Base-by-base conservation (phyloP, 2,329 filamentous ascomycete species). In the Diaporthe helianthi region DNA sequence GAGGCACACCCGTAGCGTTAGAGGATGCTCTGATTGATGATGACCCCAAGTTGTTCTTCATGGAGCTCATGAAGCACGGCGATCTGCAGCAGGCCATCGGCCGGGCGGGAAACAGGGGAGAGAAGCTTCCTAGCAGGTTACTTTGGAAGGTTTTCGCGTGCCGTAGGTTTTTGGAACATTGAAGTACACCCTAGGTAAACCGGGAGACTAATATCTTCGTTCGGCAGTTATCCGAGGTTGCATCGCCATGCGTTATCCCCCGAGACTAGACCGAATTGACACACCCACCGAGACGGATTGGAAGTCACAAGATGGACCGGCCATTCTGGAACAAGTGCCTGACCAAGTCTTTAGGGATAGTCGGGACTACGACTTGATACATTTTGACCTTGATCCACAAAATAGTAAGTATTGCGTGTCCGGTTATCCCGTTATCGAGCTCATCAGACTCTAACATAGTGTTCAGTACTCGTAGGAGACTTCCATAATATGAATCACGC, bases 351-450 rank as follows among this genome's bases (percentile, higher is more conserved):
- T 19, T 2, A 38, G 38, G 8, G 36, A 26, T 10, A 22, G n/a
- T 5, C 44, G 55, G 5, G 38, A 60, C 17, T 60, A 44, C 38
- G 38, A 60, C 24, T 15, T 60, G 38, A n/a, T 60, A n/a, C 55
- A 60, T 60, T 60, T 60, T 60, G 55, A 60, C 17, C 55, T 60
- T 46, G 55, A 60, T 9, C 55, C 55, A 1, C 44, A 60, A n/a
- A 60, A 60, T 12, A 46, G 55, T 60, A 2, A 46, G 38, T 4
- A 10, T 29, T 19, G 5, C 12, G 1, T 1, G 26, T 12, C 1
- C 17, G 2, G 7, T 15, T 17, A n/a, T 19, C 41, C 8, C 17
- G 2, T 8, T 8, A 17, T 19, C 41, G 17, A 19, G 5, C 5
- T 6, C 8, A 19, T 38, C 17, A 9, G 10, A 29, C n/a, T 4